Base-by-base conservation (phyloP, 331 rosid genomes). In the Arachis monticola region DNA sequence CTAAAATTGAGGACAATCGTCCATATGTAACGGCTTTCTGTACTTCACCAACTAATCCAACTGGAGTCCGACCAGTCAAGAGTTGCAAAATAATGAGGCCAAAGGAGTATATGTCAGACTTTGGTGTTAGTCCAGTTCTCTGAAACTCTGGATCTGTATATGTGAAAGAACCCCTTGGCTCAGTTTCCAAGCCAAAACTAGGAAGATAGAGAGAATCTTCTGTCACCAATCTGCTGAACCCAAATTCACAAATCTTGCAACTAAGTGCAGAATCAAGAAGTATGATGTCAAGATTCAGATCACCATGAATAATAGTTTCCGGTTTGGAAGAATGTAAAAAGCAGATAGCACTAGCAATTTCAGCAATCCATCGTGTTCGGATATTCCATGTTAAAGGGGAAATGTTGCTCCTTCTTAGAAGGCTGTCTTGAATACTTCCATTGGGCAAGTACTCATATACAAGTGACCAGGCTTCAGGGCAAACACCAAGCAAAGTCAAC, bases 241-340 rank as follows among this genome's bases (percentile, higher is more conserved):
- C 96, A 76, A 92, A 87, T 67, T 87, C 96, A 56, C 96, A 83
- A 22, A 92, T 90, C 88, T 92, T 92, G 92, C 92, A 90, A 70
- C 85, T 78, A 57, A 92, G 85, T 60, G 51, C 79, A 35, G 89
- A 79, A 77, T 90, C 89, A 38, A 92, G 83, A 10, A 82, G 82
- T 53, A 92, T 69, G 38, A 67, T 90, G 65, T 81, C 91, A 35
- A 80, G 97, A 52, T 82, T 92, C 78, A 90, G 84, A 75, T 87
- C 83, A 59, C 97, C 93, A 47, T 90, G 97, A 79, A 88, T 85
- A 69, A 87, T 84, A 78, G 83, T 85, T 65, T 92, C 91, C 27
- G 96, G 96, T 66, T 79, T 90, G 17, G 88, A 88, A 41, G 92
- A 88, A 85, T 92, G 97, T 84, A 92, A 85, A 85, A 92, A 88